These are phyloP conservation scores for Pezicula neosporulosa DNA, from an alignment of 2,329 filamentous ascomycete genomes.

Conservation along the genomic window DNA sequence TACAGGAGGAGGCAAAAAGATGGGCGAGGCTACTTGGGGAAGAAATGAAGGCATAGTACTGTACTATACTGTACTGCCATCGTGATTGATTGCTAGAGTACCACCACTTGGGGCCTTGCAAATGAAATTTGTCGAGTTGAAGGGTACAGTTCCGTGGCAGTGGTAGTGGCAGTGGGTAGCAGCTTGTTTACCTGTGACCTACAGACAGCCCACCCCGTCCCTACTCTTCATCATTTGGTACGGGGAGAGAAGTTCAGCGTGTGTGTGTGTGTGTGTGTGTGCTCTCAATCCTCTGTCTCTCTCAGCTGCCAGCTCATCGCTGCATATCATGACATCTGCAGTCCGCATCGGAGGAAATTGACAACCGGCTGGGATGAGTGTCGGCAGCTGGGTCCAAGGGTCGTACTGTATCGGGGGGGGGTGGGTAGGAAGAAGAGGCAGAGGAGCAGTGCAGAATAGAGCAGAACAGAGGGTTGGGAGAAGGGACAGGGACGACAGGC, in stretches of 20 bases:
- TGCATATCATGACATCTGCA: constrained; percentile 8
- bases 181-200: no score
- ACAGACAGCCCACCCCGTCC: no score
- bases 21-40: no score
- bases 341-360: constrained; percentile 5
- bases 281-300: not conserved
- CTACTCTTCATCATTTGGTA: no score
- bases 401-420: no score
- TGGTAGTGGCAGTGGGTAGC: no score
- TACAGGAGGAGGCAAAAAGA: constrained; percentile 1
- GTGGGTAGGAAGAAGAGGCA: not conserved
- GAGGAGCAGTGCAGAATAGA: not conserved
- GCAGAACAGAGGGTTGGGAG: not conserved
- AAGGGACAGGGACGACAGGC: no score
- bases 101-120: constrained; percentile 8
- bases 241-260: no score
- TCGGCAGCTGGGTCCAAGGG: not conserved
- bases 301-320: constrained; percentile 13
- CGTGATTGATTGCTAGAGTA: constrained; percentile 20
- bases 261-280: no score
- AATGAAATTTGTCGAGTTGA: no score
- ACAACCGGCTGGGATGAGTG: not conserved
- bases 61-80: constrained; percentile 11
- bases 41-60: not conserved
- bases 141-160: no score